Evolutionary conservation across 176 grass and related monocot species (phyloP).

Genomic region (Themeda triandra): DNA sequence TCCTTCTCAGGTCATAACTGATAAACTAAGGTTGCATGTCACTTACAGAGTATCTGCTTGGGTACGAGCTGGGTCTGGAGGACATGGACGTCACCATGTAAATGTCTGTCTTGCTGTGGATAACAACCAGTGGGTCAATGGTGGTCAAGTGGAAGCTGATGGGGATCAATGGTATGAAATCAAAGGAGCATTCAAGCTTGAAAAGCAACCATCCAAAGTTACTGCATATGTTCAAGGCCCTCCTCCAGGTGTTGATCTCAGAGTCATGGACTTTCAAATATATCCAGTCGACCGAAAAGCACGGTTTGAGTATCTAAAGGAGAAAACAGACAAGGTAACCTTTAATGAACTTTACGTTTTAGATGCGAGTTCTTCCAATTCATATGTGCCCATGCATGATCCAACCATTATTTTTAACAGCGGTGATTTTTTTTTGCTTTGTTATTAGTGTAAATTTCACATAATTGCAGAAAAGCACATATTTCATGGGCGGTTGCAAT

Average conservation of each 20-base stretch:
- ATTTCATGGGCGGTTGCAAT: neutral
- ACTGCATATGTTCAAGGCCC: constrained; percentile 68
- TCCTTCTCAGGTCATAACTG: constrained; percentile 88
- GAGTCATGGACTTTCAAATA: constrained; percentile 63
- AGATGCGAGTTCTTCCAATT: neutral
- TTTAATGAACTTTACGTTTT: neutral
- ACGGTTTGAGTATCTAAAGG: constrained; percentile 63
- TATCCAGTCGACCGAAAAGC: constrained; percentile 58
- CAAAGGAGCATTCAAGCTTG: constrained; percentile 74
- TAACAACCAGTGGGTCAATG: constrained; percentile 62
- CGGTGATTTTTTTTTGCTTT: neutral
- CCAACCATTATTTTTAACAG: neutral
- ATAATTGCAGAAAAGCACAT: neutral
- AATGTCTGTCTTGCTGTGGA: constrained; percentile 86
- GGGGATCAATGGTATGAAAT: constrained; percentile 72
- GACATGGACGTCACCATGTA: constrained; percentile 59
- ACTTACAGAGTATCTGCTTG: constrained; percentile 85
- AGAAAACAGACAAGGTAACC: constrained; percentile 62
- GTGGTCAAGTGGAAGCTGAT: constrained; percentile 57
- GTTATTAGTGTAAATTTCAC: neutral
- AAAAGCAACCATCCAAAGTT: constrained; percentile 62
- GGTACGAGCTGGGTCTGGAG: constrained; percentile 68
- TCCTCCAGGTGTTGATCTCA: constrained; percentile 60
- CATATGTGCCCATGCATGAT: neutral
- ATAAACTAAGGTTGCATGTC: constrained; percentile 70